Evolutionary conservation across 208 protist species (phyloP).

Genomic region (Naegleria fowleri): DNA sequence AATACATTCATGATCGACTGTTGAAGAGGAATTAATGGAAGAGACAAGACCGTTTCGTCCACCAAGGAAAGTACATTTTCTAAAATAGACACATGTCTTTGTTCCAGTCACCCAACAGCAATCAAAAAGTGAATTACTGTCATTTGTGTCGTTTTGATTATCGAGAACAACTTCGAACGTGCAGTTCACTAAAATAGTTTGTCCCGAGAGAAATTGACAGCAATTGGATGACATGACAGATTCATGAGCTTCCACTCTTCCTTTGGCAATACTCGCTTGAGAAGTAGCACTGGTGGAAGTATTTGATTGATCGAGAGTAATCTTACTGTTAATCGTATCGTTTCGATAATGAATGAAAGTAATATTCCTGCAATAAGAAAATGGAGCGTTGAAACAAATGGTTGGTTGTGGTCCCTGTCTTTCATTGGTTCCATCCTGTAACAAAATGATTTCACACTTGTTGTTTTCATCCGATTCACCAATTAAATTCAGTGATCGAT

Average conservation of each 20-base stretch:
- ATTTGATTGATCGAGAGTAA: background rate
- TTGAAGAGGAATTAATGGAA: background rate
- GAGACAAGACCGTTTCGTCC: background rate
- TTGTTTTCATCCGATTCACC: background rate
- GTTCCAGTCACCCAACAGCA: background rate
- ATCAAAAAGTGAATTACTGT: background rate
- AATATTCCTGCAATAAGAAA: background rate
- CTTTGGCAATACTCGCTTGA: background rate
- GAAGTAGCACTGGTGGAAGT: background rate
- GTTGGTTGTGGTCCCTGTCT: background rate
- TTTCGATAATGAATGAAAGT: background rate
- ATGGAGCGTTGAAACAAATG: constrained; percentile 10
- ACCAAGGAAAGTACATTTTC: background rate
- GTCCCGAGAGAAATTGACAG: background rate
- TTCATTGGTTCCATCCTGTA: background rate
- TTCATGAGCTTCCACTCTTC: background rate
- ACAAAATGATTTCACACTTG: background rate
- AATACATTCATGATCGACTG: background rate
- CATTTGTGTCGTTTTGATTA: background rate
- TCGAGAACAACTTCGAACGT: background rate
- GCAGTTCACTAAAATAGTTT: background rate
- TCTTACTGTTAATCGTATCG: background rate
- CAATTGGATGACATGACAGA: background rate
- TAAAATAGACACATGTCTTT: background rate
- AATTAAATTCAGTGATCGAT: background rate